Percentiles rank a stretch among this genome's conserved stretches.
Evolutionary conservation across 148 eudicot species (phyloP).

Genomic region (Salicornia ramosissima): DNA sequence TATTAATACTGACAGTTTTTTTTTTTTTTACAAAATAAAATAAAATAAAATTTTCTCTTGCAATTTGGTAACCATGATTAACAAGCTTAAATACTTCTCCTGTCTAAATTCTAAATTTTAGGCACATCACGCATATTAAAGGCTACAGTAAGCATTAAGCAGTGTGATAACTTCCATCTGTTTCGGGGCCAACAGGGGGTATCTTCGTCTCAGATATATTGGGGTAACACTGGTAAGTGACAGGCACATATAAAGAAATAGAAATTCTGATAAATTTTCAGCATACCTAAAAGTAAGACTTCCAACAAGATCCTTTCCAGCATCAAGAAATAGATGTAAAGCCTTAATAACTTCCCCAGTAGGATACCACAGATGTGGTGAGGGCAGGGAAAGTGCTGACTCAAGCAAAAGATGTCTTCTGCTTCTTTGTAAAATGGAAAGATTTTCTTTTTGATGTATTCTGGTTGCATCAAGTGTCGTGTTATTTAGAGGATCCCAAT

Average conservation of each 20-base stretch:
- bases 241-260: background rate
- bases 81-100: background rate
- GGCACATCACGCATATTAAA: background rate
- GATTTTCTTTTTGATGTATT: conserved; percentile 24
- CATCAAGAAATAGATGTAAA: conserved; percentile 71
- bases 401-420: conserved; percentile 49
- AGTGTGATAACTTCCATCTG: background rate
- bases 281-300: conserved; percentile 81
- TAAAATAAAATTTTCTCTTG: background rate
- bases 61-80: background rate
- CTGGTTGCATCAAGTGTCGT: conserved; percentile 20
- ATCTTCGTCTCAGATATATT: background rate
- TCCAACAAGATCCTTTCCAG: conserved; percentile 49
- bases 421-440: conserved; percentile 24
- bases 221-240: background rate
- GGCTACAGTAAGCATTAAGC: background rate
- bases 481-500: conserved; percentile 67
- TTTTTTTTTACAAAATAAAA: too few relatives aligned
- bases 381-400: conserved; percentile 48
- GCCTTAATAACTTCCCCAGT: conserved; percentile 58
- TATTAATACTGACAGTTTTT: background rate
- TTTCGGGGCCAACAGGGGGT: background rate
- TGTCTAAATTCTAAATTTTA: background rate
- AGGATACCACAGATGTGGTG: conserved; percentile 84
- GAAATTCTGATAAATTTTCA: background rate